A percentile compares a stretch with the other conserved stretches of the same genome.
These are phyloP conservation scores for Mentha longifolia DNA, from an alignment of 257 asterid genomes.

Conservation along the genomic window DNA sequence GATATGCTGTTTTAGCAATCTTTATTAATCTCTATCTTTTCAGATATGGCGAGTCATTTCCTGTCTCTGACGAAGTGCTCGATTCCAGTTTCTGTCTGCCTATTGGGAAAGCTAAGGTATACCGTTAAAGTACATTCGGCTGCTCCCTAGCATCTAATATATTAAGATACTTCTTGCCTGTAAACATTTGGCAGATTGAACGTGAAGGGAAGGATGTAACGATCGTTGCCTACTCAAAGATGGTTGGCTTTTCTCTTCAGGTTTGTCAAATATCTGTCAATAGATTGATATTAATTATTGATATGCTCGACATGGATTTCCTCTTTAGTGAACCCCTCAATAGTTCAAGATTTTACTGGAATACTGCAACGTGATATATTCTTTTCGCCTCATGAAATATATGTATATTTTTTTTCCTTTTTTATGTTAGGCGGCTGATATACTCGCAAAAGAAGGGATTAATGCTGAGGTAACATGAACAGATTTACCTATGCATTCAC, in stretches of 20 bases:
- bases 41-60: slow-evolving; percentile 89
- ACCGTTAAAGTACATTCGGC: not conserved
- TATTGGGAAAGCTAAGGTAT: slow-evolving; percentile 93
- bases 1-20: slow-evolving; percentile 3
- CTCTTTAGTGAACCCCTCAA: not conserved
- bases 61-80: slow-evolving; percentile 75
- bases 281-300: not conserved
- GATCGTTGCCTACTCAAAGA: slow-evolving; percentile 82
- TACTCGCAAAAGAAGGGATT: slow-evolving; percentile 83
- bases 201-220: slow-evolving; percentile 83
- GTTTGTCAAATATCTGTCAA: slow-evolving; percentile 46
- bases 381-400: slow-evolving; percentile 29
- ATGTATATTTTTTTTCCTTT: not conserved
- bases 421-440: slow-evolving; percentile 77
- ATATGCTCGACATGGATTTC: slow-evolving; percentile 11
- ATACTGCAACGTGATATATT: slow-evolving; percentile 4
- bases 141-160: slow-evolving; percentile 18
- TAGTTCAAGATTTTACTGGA: not conserved
- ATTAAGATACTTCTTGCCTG: slow-evolving; percentile 20
- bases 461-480: slow-evolving; percentile 70
- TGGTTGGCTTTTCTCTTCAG: slow-evolving; percentile 91
- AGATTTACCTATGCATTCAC: slow-evolving; percentile 1
- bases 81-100: slow-evolving; percentile 87
- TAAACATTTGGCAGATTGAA: slow-evolving; percentile 60
- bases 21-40: slow-evolving; percentile 9